These are phyloP conservation scores for Ammopiptanthus mongolicus DNA, from an alignment of 306 rosid genomes.

Conservation along the genomic window DNA sequence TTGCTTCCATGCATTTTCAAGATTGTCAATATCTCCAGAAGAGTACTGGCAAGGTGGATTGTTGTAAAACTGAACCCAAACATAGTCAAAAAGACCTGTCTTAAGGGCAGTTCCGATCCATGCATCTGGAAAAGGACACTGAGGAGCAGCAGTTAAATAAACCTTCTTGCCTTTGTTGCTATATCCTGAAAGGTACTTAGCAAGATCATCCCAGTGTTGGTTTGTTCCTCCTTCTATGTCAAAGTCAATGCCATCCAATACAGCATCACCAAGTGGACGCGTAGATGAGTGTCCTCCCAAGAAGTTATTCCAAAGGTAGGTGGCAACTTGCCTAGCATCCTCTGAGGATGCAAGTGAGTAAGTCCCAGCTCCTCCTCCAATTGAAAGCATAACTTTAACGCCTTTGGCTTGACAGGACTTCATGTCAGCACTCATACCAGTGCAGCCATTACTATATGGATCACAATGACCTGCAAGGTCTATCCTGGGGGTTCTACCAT, in stretches of 20 bases:
- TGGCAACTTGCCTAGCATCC: slow-evolving; percentile 47
- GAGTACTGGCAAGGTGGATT: slow-evolving; percentile 52
- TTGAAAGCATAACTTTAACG: slow-evolving; percentile 46
- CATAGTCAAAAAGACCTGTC: slow-evolving; percentile 53
- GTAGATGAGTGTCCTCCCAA: slow-evolving; percentile 47
- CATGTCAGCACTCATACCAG: background rate
- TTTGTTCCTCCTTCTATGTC: slow-evolving; percentile 60
- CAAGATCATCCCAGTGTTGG: slow-evolving; percentile 50
- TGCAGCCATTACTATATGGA: slow-evolving; percentile 9
- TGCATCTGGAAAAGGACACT: slow-evolving; percentile 61
- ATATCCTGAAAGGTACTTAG: slow-evolving; percentile 36
- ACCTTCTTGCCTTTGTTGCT: slow-evolving; percentile 41
- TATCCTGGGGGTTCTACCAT: background rate
- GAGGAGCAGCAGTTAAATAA: slow-evolving; percentile 51
- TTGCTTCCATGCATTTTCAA: slow-evolving; percentile 45
- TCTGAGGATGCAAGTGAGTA: slow-evolving; percentile 39
- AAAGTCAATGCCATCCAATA: slow-evolving; percentile 59
- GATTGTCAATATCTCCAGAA: slow-evolving; percentile 30
- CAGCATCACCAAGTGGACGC: slow-evolving; percentile 50
- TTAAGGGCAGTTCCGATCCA: slow-evolving; percentile 50
- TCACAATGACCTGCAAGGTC: slow-evolving; percentile 25
- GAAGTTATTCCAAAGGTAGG: slow-evolving; percentile 56
- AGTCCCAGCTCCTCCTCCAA: slow-evolving; percentile 54
- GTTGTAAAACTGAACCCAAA: slow-evolving; percentile 65
- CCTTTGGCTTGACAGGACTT: slow-evolving; percentile 8